phyloP scores from a whole-genome alignment of 768 basidiomycete genomes.

The Boletus sp. region DNA sequence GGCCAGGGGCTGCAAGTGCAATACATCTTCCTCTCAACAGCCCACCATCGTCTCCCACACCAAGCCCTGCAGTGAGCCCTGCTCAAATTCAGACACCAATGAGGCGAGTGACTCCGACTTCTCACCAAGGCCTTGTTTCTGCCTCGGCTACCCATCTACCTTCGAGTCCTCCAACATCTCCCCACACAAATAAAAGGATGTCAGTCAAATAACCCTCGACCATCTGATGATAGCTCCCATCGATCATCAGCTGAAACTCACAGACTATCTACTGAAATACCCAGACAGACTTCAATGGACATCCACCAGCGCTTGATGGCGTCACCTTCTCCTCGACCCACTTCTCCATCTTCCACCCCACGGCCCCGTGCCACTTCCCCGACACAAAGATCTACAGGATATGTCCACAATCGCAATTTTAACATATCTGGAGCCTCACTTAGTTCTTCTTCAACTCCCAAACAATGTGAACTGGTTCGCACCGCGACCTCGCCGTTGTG shows the following conservation, averaged over 20 bases:
- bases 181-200: conserved; percentile 29
- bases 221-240: conserved; percentile 33
- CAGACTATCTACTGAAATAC: conserved; percentile 30
- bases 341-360: conserved; percentile 43
- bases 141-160: conserved; percentile 53
- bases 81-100: too few relatives aligned
- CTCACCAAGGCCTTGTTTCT: too few relatives aligned
- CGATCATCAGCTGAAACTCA: conserved; percentile 41
- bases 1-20: conserved; percentile 38
- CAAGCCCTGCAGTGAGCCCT: too few relatives aligned
- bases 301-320: conserved; percentile 22
- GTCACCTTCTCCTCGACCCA: conserved; percentile 37
- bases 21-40: conserved; percentile 41
- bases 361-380: conserved; percentile 48
- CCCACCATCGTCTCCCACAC: too few relatives aligned
- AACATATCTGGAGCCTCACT: conserved; percentile 63
- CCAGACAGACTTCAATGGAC: conserved; percentile 22
- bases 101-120: too few relatives aligned
- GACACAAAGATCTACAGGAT: conserved; percentile 39
- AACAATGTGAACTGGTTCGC: conserved; percentile 68
- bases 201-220: too few relatives aligned
- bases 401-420: conserved; percentile 53
- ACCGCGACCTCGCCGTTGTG: conserved; percentile 62
- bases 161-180: conserved; percentile 32
- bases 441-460: too few relatives aligned